These are phyloP conservation scores for Drosera capensis DNA, from an alignment of 148 eudicot genomes.

Conservation along the genomic window DNA sequence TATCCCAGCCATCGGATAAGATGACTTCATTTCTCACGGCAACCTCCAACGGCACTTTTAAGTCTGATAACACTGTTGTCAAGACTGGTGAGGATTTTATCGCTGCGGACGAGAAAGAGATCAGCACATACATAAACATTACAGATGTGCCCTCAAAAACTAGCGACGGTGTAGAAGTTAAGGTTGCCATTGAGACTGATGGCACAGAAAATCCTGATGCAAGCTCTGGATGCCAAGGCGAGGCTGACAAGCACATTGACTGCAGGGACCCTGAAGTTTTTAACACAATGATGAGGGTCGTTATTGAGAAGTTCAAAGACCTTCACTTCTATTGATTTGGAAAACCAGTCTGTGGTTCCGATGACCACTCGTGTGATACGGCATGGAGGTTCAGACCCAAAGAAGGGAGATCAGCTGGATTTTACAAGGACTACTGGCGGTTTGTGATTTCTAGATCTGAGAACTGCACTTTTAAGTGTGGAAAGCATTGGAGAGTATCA, in stretches of 20 bases:
- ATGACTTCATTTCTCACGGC: slow-evolving; percentile 67
- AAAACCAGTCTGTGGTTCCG: slow-evolving; percentile 51
- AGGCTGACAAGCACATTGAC: slow-evolving; percentile 56
- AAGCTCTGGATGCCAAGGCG: slow-evolving; percentile 31
- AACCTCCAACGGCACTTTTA: slow-evolving; percentile 52
- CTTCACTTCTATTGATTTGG: slow-evolving; percentile 81
- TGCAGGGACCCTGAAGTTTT: slow-evolving; percentile 75
- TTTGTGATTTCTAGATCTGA: slow-evolving; percentile 43
- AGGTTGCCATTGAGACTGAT: slow-evolving; percentile 13
- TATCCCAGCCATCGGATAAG: slow-evolving; percentile 63
- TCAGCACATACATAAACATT: slow-evolving; percentile 43
- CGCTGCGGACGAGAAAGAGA: slow-evolving; percentile 46
- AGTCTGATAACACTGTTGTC: slow-evolving; percentile 46
- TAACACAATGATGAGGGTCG: slow-evolving; percentile 78
- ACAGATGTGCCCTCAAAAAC: too few species aligned
- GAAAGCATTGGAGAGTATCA: slow-evolving; percentile 70
- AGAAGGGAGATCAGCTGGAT: slow-evolving; percentile 61
- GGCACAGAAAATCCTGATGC: slow-evolving; percentile 3
- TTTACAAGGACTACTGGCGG: slow-evolving; percentile 74
- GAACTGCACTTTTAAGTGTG: slow-evolving; percentile 59
- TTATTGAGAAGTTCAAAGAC: slow-evolving; percentile 77
- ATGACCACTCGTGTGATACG: slow-evolving; percentile 77
- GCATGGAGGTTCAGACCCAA: slow-evolving; percentile 94
- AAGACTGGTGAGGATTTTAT: slow-evolving; percentile 93
- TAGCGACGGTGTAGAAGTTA: slow-evolving; percentile 27